Evolutionary conservation across 495 filamentous ascomycete genomes (phyloP).

Genomic region (Tuber aestivum): DNA sequence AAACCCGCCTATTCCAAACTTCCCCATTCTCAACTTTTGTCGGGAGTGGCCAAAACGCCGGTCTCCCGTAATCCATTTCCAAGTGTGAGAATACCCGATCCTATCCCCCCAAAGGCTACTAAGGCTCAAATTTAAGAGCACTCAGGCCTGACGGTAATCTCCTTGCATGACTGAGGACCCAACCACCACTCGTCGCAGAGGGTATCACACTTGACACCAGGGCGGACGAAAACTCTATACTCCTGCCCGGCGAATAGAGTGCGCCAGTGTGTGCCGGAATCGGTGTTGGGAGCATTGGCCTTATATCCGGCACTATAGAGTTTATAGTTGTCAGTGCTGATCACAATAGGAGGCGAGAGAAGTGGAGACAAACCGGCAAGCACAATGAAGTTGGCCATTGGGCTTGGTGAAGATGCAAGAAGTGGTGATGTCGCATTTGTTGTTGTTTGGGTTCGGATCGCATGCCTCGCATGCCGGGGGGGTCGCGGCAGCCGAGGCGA

Average conservation of each 20-base stretch:
- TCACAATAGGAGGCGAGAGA: background rate
- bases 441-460: slow-evolving; percentile 4
- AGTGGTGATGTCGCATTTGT: slow-evolving; percentile 34
- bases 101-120: background rate
- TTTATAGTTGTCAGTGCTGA: background rate
- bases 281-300: background rate
- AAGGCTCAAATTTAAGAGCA: slow-evolving; percentile 14
- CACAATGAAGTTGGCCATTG: slow-evolving; percentile 24
- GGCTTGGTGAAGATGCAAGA: slow-evolving; percentile 18
- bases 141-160: slow-evolving; percentile 31
- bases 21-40: background rate
- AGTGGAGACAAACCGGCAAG: slow-evolving; percentile 25
- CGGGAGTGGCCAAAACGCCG: background rate
- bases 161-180: slow-evolving; percentile 39
- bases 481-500: background rate
- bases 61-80: background rate
- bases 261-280: slow-evolving; percentile 24
- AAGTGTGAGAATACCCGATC: background rate
- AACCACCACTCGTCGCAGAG: slow-evolving; percentile 40
- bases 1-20: background rate
- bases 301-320: slow-evolving; percentile 27
- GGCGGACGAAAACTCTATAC: slow-evolving; percentile 44
- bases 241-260: slow-evolving; percentile 35
- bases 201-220: slow-evolving; percentile 42
- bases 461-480: slow-evolving; percentile 24